These are phyloP conservation scores for Globisporangium perplexum DNA, from an alignment of 352 stramenopile species.

Conservation along the genomic window DNA sequence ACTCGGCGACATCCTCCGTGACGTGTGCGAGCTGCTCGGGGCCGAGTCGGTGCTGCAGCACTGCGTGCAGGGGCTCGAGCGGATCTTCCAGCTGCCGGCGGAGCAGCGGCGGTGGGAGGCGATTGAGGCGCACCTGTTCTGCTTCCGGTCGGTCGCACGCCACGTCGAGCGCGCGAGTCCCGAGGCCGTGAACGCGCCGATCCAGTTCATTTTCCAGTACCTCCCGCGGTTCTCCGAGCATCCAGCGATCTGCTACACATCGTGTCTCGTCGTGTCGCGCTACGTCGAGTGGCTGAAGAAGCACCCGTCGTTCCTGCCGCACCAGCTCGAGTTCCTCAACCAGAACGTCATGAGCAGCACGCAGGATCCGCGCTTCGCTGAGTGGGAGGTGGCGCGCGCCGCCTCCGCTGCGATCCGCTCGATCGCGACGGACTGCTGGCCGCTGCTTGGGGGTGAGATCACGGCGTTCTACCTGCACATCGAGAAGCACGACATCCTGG, in stretches of 20 bases:
- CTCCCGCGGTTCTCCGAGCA: slow-evolving; percentile 68
- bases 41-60: slow-evolving; percentile 68
- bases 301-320: slow-evolving; percentile 38
- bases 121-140: slow-evolving; percentile 79
- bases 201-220: slow-evolving; percentile 76
- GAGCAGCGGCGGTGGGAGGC: slow-evolving; percentile 60
- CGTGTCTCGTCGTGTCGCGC: slow-evolving; percentile 79
- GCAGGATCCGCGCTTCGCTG: slow-evolving; percentile 33
- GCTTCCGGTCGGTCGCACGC: slow-evolving; percentile 76
- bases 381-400: slow-evolving; percentile 76
- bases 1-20: slow-evolving; percentile 73
- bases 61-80: slow-evolving; percentile 67
- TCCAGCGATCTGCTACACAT: slow-evolving; percentile 80
- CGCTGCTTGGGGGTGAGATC: slow-evolving; percentile 54
- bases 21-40: slow-evolving; percentile 70
- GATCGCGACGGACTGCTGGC: slow-evolving; percentile 77
- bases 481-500: slow-evolving; percentile 57
- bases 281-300: slow-evolving; percentile 68
- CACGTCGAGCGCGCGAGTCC: slow-evolving; percentile 52
- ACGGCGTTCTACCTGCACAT: slow-evolving; percentile 77
- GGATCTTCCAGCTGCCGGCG: slow-evolving; percentile 49
- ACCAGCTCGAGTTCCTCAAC: slow-evolving; percentile 68
- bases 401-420: slow-evolving; percentile 65
- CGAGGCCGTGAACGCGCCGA: slow-evolving; percentile 24
- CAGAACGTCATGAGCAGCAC: slow-evolving; percentile 54